Conservation (phyloP, 129 eudicot genomes). For the Chrysanthemum makinoi region DNA sequence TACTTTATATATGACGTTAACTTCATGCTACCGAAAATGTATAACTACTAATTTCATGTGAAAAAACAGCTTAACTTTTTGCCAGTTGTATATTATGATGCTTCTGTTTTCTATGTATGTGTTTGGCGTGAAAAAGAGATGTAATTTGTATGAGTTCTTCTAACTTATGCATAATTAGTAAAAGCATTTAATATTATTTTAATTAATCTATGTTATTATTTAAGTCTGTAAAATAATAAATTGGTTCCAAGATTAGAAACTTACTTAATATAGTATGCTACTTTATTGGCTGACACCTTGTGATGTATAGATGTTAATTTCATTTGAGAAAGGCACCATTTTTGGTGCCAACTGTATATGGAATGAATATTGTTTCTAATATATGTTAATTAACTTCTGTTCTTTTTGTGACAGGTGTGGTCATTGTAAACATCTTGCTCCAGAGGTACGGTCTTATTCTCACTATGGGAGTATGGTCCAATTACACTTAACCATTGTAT, state of each 20-base stretch:
- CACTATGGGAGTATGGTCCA: background rate
- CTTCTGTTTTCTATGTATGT: no score
- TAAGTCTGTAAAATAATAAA: no score
- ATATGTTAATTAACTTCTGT: slow-evolving; percentile 9
- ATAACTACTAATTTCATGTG: background rate
- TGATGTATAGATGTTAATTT: background rate
- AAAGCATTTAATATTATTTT: no score
- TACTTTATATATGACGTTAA: background rate
- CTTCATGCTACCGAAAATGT: background rate
- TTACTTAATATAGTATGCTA: no score
- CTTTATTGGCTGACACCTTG: no score
- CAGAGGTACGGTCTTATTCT: slow-evolving; percentile 52
- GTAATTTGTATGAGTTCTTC: no score
- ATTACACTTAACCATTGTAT: background rate
- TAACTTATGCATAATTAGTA: no score
- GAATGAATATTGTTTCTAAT: background rate
- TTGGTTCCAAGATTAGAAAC: no score
- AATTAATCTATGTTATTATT: no score
- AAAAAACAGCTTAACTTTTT: background rate
- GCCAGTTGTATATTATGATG: background rate
- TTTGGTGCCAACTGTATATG: background rate
- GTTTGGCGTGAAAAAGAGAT: no score
- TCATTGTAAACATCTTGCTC: slow-evolving; percentile 76
- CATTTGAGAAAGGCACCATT: background rate
- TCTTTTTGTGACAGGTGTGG: slow-evolving; percentile 62